Base-by-base conservation (phyloP, 371 early-diverging fungal species). In the Coemansia sp. region DNA sequence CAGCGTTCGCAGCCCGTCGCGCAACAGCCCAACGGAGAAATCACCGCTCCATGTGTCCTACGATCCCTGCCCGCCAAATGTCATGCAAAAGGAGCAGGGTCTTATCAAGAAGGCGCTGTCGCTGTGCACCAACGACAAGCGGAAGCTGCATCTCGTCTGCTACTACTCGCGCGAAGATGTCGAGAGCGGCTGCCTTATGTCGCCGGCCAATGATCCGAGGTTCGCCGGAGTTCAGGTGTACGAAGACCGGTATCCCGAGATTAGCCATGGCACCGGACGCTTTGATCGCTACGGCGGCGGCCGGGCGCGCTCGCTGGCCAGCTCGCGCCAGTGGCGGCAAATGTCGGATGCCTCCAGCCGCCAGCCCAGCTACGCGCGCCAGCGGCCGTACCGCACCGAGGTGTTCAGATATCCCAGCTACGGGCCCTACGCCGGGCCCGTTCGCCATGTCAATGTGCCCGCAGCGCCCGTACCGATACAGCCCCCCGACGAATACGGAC, bases 21-120 rank as follows among this genome's bases (percentile, higher is more conserved):
- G 62, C 35, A 47, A 45, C 48, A 61, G 62, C 1, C 59, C 49
- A 20, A 33, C 26, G 2, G 58, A 53, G 34, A 16, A 57, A 4
- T 48, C 55, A 31, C 66, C 61, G n/a, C 53, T 68, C n/a, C 55
- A 50, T 12, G 36, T 53, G n/a, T 16, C 65, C 20, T 68, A 68
- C 40, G 72, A 87, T 83, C 14, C 85, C 79, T 65, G 83, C 84
- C 72, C 72, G 31, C 72, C 72, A 33, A 72, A 31, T 83, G 87
- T 68, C 74, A 81, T 53, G 86, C 90, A 74, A 82, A 88, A 88
- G 61, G 85, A 86, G 53, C 82, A 84, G 35, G 94, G 94, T 0
- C 78, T 94, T 9, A 88, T 92, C 57, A 94, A 94, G 68, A 91
- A 91, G 77, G 87, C 93, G 4, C 82, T 94, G 76, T 91, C 91